phyloP scores from a whole-genome alignment of 768 basidiomycete species.

The Rhizopogon roseolus region DNA sequence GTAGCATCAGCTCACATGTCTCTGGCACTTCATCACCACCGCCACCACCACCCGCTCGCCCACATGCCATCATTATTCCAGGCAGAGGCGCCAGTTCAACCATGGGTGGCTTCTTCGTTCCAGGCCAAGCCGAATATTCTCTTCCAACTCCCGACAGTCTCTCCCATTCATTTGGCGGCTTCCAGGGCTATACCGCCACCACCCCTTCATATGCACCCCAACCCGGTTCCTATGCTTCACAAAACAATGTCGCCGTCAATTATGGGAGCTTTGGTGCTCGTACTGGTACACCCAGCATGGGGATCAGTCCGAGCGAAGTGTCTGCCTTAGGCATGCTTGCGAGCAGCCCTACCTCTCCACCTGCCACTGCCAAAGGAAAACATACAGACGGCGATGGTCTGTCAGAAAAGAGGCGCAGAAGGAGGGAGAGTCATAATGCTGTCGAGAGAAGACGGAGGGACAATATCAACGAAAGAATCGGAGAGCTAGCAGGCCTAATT shows the following conservation, averaged over 20 bases:
- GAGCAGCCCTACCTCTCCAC: conserved; percentile 8
- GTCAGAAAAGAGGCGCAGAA: conserved; percentile 73
- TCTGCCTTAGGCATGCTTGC: conserved; percentile 14
- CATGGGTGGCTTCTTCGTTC: conserved; percentile 29
- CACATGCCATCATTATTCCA: conserved; percentile 72
- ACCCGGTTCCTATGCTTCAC: conserved; percentile 27
- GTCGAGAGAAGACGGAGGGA: conserved; percentile 85
- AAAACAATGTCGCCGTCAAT: conserved; percentile 7
- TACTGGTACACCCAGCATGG: conserved; percentile 13
- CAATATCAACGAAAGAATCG: conserved; percentile 95
- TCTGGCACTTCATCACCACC: conserved; percentile 45
- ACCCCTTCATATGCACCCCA: conserved; percentile 20
- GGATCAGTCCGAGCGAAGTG: conserved; percentile 22
- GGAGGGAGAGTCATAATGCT: conserved; percentile 88
- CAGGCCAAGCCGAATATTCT: conserved; percentile 33
- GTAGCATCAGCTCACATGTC: conserved; percentile 53
- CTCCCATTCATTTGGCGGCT: conserved; percentile 21
- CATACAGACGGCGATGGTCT: conserved; percentile 20
- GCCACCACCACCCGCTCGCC: conserved; percentile 38
- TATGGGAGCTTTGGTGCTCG: conserved; percentile 4
- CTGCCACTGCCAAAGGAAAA: conserved; percentile 10
- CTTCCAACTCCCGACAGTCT: conserved; percentile 39
- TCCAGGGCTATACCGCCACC: conserved; percentile 29
- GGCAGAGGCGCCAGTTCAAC: conserved; percentile 25
- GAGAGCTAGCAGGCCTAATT: conserved; percentile 82